Evolutionary conservation across 345 rosid species (phyloP), one percentile per base, ranked within the genome.

Genomic region (Alliaria petiolata): DNA sequence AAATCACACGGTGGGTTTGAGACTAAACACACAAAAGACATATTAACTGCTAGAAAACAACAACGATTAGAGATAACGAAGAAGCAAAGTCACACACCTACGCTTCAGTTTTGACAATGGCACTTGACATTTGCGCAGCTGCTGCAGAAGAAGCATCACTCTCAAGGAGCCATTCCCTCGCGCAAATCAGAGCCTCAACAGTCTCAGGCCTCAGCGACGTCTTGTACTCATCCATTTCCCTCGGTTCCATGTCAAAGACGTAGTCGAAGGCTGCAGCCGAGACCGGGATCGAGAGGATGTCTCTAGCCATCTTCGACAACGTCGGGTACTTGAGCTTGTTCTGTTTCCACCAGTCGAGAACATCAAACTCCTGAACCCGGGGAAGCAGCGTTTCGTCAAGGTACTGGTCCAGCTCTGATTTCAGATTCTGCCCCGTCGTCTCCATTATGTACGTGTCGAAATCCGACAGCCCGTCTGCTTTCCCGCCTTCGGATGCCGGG

Each of bases 291-390:
- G 88, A 76, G 56, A 93, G 81, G 12, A 93, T 81, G 74, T 91
- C 97, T 2, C 97, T 83, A 55, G 97, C 95, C 97, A 93, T 93
- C 79, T 85, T 87, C 0, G 90, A 86, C 51, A 93, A 87, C 5
- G 87, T 90, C 0, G 98, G 98, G 67, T 78, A 90, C 82, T 90
- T 88, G 63, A 90, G 63, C 81, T 83, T 88, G 82, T 93, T 87
- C 82, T 81, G 81, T 77, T 89, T 90, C 97, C 98, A 93, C 98
- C 98, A 93, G 38, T 87, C 86, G 19, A 91, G 65, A 31, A 93
- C 87, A 74, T 91, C 88, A 40, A 93, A 87, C 71, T 91, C 98
- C 16, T 81, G 89, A 36, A 76, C 82, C 2, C 96, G 85, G 13
- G 98, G 95, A 70, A 85, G 72, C 70, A 93, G 69, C 5, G 91